Evolutionary conservation across 1,284 basidiomycete species (phyloP).

Genomic region (Marasmius sp.): DNA sequence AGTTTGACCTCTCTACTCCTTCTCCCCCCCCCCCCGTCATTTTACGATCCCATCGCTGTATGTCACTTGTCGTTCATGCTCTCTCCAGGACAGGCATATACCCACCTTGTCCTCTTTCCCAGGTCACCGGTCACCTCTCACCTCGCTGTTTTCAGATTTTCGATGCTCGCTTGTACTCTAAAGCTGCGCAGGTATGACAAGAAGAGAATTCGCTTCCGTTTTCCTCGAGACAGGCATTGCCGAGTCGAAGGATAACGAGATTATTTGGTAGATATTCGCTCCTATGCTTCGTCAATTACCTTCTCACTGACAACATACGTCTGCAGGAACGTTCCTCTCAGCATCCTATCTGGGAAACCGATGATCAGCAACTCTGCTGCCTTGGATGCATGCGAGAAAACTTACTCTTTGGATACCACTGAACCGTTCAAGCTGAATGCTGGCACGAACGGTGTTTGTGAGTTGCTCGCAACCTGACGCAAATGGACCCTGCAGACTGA

Average conservation of each 20-base stretch:
- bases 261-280: conserved; percentile 72
- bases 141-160: conserved; percentile 59
- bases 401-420: conserved; percentile 67
- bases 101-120: background rate
- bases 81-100: background rate
- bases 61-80: background rate
- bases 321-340: conserved; percentile 77
- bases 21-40: no score
- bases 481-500: background rate
- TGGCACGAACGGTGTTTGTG: conserved; percentile 87
- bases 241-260: conserved; percentile 84
- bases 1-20: no score
- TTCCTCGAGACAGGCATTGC: conserved; percentile 84
- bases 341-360: conserved; percentile 71
- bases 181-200: conserved; percentile 69
- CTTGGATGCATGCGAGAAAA: conserved; percentile 70
- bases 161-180: conserved; percentile 83
- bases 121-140: conserved; percentile 4
- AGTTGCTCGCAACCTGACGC: conserved; percentile 27
- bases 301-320: background rate
- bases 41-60: background rate
- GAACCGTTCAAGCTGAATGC: conserved; percentile 88
- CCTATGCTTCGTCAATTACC: conserved; percentile 3
- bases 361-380: conserved; percentile 65
- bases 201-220: background rate